Evolutionary conservation across 2,329 filamentous ascomycete species (phyloP).

Genomic region (Aulographum hederae): DNA sequence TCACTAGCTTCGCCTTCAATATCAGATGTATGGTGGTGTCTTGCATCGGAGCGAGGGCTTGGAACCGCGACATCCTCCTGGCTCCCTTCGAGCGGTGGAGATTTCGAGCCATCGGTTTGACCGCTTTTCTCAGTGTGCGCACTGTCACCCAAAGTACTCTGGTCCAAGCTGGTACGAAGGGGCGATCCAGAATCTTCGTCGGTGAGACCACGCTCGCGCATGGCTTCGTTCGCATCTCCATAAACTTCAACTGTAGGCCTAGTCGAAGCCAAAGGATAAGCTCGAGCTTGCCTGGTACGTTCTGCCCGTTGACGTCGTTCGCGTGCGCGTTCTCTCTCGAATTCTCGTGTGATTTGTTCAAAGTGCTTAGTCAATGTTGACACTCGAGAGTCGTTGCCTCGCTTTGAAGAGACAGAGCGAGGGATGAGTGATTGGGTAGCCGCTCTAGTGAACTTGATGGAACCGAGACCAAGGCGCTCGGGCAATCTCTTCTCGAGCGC

Average conservation of each 20-base stretch:
- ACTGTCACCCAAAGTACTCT: not conserved
- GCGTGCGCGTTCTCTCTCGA: slow-evolving; percentile 80
- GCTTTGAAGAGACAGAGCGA: slow-evolving; percentile 46
- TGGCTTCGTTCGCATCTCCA: slow-evolving; percentile 80
- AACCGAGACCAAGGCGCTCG: slow-evolving; percentile 48
- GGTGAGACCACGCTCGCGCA: slow-evolving; percentile 55
- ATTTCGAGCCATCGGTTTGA: not conserved
- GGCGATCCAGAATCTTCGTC: slow-evolving; percentile 37
- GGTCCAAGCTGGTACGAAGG: slow-evolving; percentile 11
- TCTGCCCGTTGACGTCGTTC: slow-evolving; percentile 69
- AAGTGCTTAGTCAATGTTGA: slow-evolving; percentile 90
- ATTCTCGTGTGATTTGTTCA: slow-evolving; percentile 89
- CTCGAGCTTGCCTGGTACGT: slow-evolving; percentile 56
- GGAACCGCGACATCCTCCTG: slow-evolving; percentile 18
- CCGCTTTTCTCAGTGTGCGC: not conserved
- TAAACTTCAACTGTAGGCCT: slow-evolving; percentile 94
- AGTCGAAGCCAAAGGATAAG: slow-evolving; percentile 80
- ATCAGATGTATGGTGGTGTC: slow-evolving; percentile 27
- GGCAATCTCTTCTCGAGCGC: slow-evolving; percentile 55
- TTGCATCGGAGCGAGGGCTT: slow-evolving; percentile 10
- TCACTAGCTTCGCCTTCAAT: slow-evolving; percentile 40
- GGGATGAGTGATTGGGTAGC: slow-evolving; percentile 59
- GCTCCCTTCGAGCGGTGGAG: slow-evolving; percentile 3
- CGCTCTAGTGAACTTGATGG: slow-evolving; percentile 39
- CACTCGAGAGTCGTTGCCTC: slow-evolving; percentile 45